These are phyloP conservation scores for Chalaropsis ovoidea DNA, from an alignment of 2,329 filamentous ascomycete species.

Conservation along the genomic window DNA sequence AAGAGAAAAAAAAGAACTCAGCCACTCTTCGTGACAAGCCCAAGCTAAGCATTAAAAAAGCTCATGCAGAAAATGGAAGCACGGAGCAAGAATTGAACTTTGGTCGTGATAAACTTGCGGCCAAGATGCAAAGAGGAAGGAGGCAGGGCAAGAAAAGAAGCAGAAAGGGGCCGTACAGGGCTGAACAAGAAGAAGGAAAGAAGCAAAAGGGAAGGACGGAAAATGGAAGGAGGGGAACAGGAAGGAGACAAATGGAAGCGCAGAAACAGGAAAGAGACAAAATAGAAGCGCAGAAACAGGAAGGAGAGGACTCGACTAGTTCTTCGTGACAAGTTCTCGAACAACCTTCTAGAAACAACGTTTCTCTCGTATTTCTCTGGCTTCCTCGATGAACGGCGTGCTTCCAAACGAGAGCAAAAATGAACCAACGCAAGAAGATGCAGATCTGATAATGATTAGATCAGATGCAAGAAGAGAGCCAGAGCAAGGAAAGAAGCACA, in stretches of 20 bases:
- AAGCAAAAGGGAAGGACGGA: not conserved
- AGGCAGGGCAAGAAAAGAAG: not conserved
- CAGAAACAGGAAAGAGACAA: not conserved
- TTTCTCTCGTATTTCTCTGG: no score
- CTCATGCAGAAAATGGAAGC: not conserved
- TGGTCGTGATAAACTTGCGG: not conserved
- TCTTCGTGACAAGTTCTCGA: no score
- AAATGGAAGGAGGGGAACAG: no score
- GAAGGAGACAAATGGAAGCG: no score
- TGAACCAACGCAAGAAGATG: not conserved
- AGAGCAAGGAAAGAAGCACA: not conserved
- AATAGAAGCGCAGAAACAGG: not conserved
- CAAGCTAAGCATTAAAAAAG: slow-evolving; percentile 11
- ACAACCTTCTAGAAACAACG: no score
- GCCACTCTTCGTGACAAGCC: not conserved
- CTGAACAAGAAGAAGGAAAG: not conserved
- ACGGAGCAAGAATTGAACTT: not conserved
- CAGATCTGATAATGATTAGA: slow-evolving; percentile 8
- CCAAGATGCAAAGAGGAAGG: not conserved
- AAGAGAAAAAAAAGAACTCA: not conserved
- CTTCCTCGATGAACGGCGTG: no score
- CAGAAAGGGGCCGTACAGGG: not conserved
- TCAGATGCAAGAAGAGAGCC: not conserved
- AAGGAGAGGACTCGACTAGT: no score
- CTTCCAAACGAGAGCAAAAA: not conserved